Evolutionary conservation across 345 rosid species (phyloP).

Genomic region (Excoecaria cochinchinensis): DNA sequence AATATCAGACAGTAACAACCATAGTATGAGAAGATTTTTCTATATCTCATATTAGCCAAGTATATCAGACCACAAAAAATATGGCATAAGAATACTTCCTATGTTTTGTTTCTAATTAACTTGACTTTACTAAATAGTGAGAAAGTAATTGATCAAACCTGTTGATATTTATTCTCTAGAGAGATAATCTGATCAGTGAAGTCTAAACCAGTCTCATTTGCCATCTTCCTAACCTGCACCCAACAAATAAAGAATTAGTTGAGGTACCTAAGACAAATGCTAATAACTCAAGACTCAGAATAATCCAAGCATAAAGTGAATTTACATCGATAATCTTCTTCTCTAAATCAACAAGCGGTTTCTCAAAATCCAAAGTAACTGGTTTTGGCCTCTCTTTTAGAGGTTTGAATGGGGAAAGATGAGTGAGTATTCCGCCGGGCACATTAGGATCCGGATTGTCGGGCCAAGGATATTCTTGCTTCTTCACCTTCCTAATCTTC

Average conservation of each 20-base stretch:
- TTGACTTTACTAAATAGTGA: background rate
- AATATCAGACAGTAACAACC: background rate
- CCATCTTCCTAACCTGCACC: constrained; percentile 91
- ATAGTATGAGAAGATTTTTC: background rate
- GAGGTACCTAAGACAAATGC: background rate
- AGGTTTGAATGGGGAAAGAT: constrained; percentile 84
- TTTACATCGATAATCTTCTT: constrained; percentile 84
- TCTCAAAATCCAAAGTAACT: constrained; percentile 86
- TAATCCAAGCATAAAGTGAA: background rate
- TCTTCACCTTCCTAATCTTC: constrained; percentile 75
- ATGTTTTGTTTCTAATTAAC: background rate
- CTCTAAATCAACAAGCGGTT: constrained; percentile 71
- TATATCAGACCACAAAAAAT: background rate
- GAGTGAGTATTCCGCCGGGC: constrained; percentile 76
- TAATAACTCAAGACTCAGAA: constrained; percentile 2
- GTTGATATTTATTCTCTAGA: constrained; percentile 77
- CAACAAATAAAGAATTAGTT: constrained; percentile 16
- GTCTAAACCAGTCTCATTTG: constrained; percentile 86
- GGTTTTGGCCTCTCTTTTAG: constrained; percentile 67
- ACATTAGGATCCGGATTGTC: constrained; percentile 88
- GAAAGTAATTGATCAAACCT: constrained; percentile 39
- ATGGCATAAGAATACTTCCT: background rate
- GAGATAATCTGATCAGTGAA: constrained; percentile 77
- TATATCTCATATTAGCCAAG: background rate
- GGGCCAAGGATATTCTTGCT: constrained; percentile 94